Percentiles rank a stretch among this genome's conserved stretches.
Evolutionary conservation across 768 basidiomycete genomes (phyloP).

Genomic region (Phallus indusiatus): DNA sequence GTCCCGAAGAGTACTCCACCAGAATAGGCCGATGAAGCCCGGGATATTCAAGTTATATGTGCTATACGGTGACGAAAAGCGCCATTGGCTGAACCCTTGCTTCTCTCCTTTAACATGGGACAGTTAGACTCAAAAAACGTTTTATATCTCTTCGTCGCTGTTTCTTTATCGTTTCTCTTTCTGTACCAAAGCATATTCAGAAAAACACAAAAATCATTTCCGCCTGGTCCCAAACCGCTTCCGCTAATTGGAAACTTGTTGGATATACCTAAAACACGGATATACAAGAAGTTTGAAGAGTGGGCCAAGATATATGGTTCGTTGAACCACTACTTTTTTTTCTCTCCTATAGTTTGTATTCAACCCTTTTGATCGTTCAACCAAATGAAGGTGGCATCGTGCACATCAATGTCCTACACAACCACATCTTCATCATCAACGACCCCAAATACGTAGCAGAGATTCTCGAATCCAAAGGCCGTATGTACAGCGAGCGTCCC

Average conservation of each 20-base stretch:
- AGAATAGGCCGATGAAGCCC: no score
- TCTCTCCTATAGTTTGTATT: background rate
- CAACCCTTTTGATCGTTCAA: background rate
- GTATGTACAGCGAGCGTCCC: background rate
- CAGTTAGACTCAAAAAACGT: constrained; percentile 32
- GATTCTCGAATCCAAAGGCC: background rate
- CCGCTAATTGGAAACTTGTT: constrained; percentile 45
- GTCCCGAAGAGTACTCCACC: background rate
- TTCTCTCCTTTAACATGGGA: constrained; percentile 23
- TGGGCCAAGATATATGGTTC: constrained; percentile 46
- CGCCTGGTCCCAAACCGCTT: constrained; percentile 38
- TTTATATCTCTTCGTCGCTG: background rate
- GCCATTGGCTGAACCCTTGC: no score
- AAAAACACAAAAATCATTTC: background rate
- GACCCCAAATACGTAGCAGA: constrained; percentile 20
- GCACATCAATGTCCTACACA: constrained; percentile 36
- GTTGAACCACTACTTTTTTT: background rate
- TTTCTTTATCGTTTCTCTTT: background rate
- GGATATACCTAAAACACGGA: constrained; percentile 40
- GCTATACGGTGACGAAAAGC: no score
- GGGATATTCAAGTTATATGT: no score
- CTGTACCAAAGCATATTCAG: background rate
- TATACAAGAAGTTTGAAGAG: constrained; percentile 43
- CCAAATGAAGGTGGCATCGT: constrained; percentile 38
- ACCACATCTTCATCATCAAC: constrained; percentile 36